Evolutionary conservation across 2,329 filamentous ascomycete genomes (phyloP), one percentile per base, ranked within the genome.

Genomic region (Aspergillus brunneoviolaceus): DNA sequence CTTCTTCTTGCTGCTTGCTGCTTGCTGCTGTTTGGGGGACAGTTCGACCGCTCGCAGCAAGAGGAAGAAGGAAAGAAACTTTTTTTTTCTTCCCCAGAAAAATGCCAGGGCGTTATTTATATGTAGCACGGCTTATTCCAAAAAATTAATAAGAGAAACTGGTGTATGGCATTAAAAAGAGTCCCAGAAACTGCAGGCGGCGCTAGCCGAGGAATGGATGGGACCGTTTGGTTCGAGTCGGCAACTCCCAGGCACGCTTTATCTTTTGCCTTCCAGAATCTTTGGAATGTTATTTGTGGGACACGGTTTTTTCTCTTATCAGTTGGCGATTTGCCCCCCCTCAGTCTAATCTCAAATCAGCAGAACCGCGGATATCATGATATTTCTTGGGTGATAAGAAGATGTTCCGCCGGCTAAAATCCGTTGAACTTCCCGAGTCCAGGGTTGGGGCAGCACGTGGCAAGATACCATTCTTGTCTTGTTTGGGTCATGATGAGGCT

Each of bases 1-100:
- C 33, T 35, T 35, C 33, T 35, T 35, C 11, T 16, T 35, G 33
- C 33, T 35, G 33, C 14, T 16, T 35, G 27, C 27, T 29, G 27
- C 33, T 35, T 35, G 33, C 33, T 35, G 33, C 16, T 45, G 39
- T 14, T 45, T n/a, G 39, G 51, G 51, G 51, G 33, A 45, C 21
- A 19, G 14, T n/a, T 23, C 4, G 29, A 33, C 11, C n/a, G 42
- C 42, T 5, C 33, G 23, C 27, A 49, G 42, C 53, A 55, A 49
- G 53, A 49, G 42, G 16, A 48, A 29, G 23, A 29, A 35, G 33
- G 31, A 42, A 39, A 53, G 16, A 49, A 25, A n/a, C 53, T 48
- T 47, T 31, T 48, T 31, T 48, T 49, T n/a, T 9, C 53, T 55
- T 49, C 53, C 53, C 53, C 53, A 49, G 53, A 49, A 55, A 55